Conservation (phyloP, 768 basidiomycete species). For the Serendipita indica region DNA sequence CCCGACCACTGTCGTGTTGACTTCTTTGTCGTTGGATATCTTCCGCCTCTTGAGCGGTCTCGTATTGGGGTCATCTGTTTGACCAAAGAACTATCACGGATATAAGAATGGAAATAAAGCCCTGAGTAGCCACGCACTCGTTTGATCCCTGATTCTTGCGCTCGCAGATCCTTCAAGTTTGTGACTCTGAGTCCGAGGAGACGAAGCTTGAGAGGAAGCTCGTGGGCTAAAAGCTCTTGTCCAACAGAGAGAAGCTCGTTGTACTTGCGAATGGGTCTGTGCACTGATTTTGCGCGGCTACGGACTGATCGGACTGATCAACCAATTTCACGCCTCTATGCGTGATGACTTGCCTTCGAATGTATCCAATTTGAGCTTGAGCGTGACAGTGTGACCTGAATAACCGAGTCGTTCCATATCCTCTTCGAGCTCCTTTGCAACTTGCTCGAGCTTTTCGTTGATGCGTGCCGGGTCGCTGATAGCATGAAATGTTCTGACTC, state of each 20-base stretch:
- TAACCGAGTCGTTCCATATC: constrained; percentile 72
- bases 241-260: constrained; percentile 70
- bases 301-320: constrained; percentile 32
- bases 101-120: not conserved
- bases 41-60: not conserved
- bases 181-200: constrained; percentile 81
- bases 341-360: constrained; percentile 49
- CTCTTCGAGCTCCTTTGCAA: constrained; percentile 64
- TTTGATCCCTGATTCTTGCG: constrained; percentile 47
- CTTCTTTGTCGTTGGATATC: not conserved
- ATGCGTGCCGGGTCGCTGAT: constrained; percentile 51
- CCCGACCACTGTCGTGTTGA: not conserved
- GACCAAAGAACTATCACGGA: constrained; percentile 14
- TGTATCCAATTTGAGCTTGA: constrained; percentile 87
- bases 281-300: constrained; percentile 69
- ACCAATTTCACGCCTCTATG: not conserved
- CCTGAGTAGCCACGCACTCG: constrained; percentile 30
- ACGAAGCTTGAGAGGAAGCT: constrained; percentile 64
- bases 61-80: constrained; percentile 27
- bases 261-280: constrained; percentile 61
- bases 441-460: constrained; percentile 59
- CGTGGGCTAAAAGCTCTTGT: constrained; percentile 63
- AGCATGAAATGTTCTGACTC: constrained; percentile 56
- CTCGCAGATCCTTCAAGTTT: constrained; percentile 70
- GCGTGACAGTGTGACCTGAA: constrained; percentile 74